Base-by-base conservation (phyloP, 2,329 filamentous ascomycete species). In the Cercospora brassicicola region DNA sequence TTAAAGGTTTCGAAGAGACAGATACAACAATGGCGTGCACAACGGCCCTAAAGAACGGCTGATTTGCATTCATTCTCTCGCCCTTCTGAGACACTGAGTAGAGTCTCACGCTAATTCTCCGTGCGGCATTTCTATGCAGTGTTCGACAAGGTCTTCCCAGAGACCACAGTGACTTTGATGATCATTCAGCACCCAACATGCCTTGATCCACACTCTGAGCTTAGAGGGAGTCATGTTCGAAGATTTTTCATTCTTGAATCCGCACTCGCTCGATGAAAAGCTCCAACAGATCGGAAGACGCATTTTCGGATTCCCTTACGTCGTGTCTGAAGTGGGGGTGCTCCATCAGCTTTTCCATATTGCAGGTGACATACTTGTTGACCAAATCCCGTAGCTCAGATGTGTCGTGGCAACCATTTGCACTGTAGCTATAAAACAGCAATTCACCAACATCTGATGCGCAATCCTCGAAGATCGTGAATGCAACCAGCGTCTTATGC, bases 341-440 rank as follows among this genome's bases (percentile, higher is more conserved):
- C 11, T 13, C 5, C 23, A 60, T 51, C 13, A 69, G 20, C 26
- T 64, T 36, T 20, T 56, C 33, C 4, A 69, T 39, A 18, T 69
- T 56, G 51, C 67, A 69, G 10, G 64, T 30, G 6, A 66, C 53
- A 28, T 69, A 69, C 20, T 64, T 10, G 8, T 56, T 42, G 26
- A 69, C 63, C 26, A 69, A 4, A 8, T 56, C 36, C 11, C 42
- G 31, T 4, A 66, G 30, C 30, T 31, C 23, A 3, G 23, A 23
- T 23, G 23, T 23, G 2, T 23, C 23, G 23, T 23, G 3, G 23
- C 23, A 3, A 23, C 23, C 23, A 23, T 23, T 23, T 23, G 23
- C 23, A 23, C 23, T 23, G 23, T 23, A 9, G 30, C 30, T 10
- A 9, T 31, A 31, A 10, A 3, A 9, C 30, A 31, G 10, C 28